Evolutionary conservation across 495 filamentous ascomycete species (phyloP).

Genomic region (Cryomyces minteri): DNA sequence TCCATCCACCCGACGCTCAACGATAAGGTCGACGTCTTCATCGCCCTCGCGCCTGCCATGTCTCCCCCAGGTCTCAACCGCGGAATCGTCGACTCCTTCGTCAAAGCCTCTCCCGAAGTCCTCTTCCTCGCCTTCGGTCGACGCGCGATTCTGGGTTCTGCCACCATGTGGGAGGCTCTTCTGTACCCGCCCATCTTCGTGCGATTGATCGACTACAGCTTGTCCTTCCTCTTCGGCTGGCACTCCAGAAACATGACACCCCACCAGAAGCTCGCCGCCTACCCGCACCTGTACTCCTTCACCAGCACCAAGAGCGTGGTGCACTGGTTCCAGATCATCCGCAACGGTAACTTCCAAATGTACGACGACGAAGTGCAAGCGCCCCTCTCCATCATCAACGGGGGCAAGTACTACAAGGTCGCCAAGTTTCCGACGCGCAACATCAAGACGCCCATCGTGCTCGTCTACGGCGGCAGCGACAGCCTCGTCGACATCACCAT

Average conservation of each 20-base stretch:
- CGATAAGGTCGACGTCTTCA: slow-evolving; percentile 86
- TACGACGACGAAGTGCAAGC: slow-evolving; percentile 83
- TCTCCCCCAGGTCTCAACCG: slow-evolving; percentile 80
- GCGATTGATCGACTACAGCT: slow-evolving; percentile 65
- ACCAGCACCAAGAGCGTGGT: slow-evolving; percentile 91
- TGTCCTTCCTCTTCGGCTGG: slow-evolving; percentile 81
- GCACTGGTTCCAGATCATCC: slow-evolving; percentile 98
- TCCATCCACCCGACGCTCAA: slow-evolving; percentile 87
- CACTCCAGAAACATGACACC: slow-evolving; percentile 64
- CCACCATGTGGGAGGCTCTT: slow-evolving; percentile 94
- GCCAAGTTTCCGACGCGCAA: slow-evolving; percentile 92
- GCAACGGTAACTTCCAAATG: slow-evolving; percentile 90
- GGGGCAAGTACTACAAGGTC: slow-evolving; percentile 63
- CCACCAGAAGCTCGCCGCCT: slow-evolving; percentile 89
- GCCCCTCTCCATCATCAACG: slow-evolving; percentile 30
- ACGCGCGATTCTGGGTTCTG: slow-evolving; percentile 75
- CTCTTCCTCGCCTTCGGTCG: slow-evolving; percentile 92
- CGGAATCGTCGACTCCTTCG: slow-evolving; percentile 72
- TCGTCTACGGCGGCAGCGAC: slow-evolving; percentile 85
- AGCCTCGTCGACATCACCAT: slow-evolving; percentile 87
- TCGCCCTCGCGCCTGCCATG: slow-evolving; percentile 95
- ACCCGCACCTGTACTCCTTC: slow-evolving; percentile 89
- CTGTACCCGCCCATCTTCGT: slow-evolving; percentile 91
- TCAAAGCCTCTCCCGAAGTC: slow-evolving; percentile 86
- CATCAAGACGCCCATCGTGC: slow-evolving; percentile 86